Base-by-base conservation (phyloP, 2,329 filamentous ascomycete species). In the Colletotrichum truncatum region DNA sequence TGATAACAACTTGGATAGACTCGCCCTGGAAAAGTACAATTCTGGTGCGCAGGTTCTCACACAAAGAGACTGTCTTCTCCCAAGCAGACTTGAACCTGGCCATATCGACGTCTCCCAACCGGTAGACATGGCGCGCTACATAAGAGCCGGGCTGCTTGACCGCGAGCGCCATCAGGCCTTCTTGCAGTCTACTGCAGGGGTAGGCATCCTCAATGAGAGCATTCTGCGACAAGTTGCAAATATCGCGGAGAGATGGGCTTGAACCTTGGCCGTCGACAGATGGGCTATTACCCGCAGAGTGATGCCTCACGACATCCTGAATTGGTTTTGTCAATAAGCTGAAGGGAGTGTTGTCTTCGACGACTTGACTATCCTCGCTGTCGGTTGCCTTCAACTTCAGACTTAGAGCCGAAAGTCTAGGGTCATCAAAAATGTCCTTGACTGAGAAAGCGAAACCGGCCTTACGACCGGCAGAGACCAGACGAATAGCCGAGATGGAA, bases 51-150 rank as follows among this genome's bases (percentile, higher is more conserved):
- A 67, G 55, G 36, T 45, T 51, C 21, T 16, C 21, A 32, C 56
- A 60, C 6, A 28, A 39, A 14, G 26, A 6, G 4, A 67, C 18
- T 30, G 66, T 59, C 7, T 10, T 18, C 7, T 68, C 64, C 76
- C 75, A 77, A 3, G 76, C 74, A 1, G 64, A 46, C 56, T 73
- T 71, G 68, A 77, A 76, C 2, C 39, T 56, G n/a, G 30, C 18
- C 16, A 18, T 26, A 11, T 49, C n/a, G n/a, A 51, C 45, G 1
- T 16, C 34, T 1, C 21, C 11, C 51, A 60, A 10, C 53, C 36
- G 25, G 30, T 65, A 45, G 58, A 25, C 10, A 52, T 26, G 53
- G 18, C n/a, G 43, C n/a, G 34, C 48, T 7, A 67, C 36, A 26
- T 72, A 71, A 2, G 65, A 62, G 3, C 70, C 67, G 0, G 64